Evolutionary conservation across 495 filamentous ascomycete genomes (phyloP), one percentile per base, ranked within the genome.

Genomic region (Penicillium crystallinum): DNA sequence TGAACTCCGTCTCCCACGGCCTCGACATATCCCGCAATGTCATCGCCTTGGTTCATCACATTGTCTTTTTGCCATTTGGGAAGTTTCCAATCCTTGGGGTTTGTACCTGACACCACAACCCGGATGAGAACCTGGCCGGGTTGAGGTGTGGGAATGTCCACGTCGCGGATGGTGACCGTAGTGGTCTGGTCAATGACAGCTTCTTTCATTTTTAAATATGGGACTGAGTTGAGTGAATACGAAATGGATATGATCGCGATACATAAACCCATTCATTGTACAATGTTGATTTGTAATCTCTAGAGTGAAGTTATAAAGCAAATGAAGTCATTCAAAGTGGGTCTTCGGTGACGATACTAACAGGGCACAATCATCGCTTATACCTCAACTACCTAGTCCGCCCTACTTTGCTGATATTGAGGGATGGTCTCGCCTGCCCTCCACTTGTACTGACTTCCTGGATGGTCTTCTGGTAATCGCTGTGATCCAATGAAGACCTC

Each of bases 81-180:
- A 2, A 67, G 25, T 56, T 86, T 89, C 87, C 86, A 89, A 69
- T 92, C 89, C 61, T 91, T 91, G 3, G 89, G 89, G 63, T 91
- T 91, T 18, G 80, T 83, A 17, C 85, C 85, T 34, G 76, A 78
- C 6, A 84, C 81, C 10, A 85, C 69, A 31, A 90, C 85, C 51
- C 82, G 81, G 58, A 87, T 91, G 14, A 91, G 74, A 21, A 91
- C 70, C 51, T 93, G 79, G 50, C 81, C 75, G 4, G 75, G 68
- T 39, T 75, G 71, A 0, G 83, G 83, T 18, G 67, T 67, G 1
- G 87, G 87, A 49, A 87, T 78, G n/a, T 81, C 73, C 27, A 76
- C 76, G 54, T 89, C 82, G 42, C 82, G 67, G 52, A 90, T 80
- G 37, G 80, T 56, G 70, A 88, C 85, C 51, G 70, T 70, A 17